A percentile compares a stretch with the other conserved stretches of the same genome.
Evolutionary conservation across 805 yeast species (phyloP).

Genomic region (Candida caryicola): DNA sequence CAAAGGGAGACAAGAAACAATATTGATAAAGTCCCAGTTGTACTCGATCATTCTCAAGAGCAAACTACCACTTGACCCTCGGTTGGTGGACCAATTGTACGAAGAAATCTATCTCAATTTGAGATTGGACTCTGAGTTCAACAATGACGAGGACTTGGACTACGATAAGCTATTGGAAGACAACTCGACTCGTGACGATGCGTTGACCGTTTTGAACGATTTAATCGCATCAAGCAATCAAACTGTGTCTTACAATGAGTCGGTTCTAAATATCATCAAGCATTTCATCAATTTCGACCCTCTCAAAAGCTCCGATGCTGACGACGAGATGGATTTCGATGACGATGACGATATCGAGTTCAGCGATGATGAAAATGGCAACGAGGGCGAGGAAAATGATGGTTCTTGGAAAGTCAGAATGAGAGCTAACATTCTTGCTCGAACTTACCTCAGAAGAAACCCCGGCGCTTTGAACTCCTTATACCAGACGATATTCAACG

Average conservation of each 20-base stretch:
- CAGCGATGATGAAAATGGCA: slow-evolving; percentile 47
- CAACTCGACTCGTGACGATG: slow-evolving; percentile 51
- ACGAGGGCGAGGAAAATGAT: slow-evolving; percentile 43
- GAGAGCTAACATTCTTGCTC: slow-evolving; percentile 44
- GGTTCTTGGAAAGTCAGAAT: slow-evolving; percentile 63
- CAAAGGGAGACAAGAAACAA: slow-evolving; percentile 1
- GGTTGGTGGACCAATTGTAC: slow-evolving; percentile 6
- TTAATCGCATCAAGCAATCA: slow-evolving; percentile 17
- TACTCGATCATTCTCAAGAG: slow-evolving; percentile 7
- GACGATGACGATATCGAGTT: slow-evolving; percentile 17
- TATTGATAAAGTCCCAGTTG: slow-evolving; percentile 6
- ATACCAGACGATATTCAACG: slow-evolving; percentile 27
- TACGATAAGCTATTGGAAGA: slow-evolving; percentile 41
- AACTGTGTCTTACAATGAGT: slow-evolving; percentile 9
- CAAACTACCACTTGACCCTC: slow-evolving; percentile 2
- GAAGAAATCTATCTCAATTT: slow-evolving; percentile 5
- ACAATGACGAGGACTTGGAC: slow-evolving; percentile 37
- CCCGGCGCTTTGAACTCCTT: slow-evolving; percentile 36
- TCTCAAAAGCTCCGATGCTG: slow-evolving; percentile 15
- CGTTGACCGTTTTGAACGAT: slow-evolving; percentile 42
- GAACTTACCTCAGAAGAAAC: slow-evolving; percentile 33
- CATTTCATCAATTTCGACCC: slow-evolving; percentile 34
- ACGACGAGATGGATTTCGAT: slow-evolving; percentile 23
- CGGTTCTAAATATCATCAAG: slow-evolving; percentile 17
- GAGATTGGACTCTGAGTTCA: slow-evolving; percentile 1